A percentile compares a stretch with the other conserved stretches of the same genome.
These are phyloP conservation scores for Millerozyma acaciae DNA, from an alignment of 805 yeast genomes.

Conservation along the genomic window DNA sequence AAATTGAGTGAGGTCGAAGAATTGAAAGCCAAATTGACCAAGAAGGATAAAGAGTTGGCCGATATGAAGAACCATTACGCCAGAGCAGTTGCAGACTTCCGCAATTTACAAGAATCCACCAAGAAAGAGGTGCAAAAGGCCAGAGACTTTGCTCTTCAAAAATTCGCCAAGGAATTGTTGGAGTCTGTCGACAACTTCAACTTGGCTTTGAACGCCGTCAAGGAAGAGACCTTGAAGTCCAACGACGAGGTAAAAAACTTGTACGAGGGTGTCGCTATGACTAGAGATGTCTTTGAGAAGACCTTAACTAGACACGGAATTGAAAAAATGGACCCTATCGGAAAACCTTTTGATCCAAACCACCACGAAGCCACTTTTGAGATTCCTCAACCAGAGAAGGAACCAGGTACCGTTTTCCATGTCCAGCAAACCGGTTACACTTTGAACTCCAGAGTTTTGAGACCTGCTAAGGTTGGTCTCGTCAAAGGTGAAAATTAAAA, in stretches of 20 bases:
- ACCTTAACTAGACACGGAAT: slow-evolving; percentile 80
- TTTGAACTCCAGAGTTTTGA: slow-evolving; percentile 78
- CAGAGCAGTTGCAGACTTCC: slow-evolving; percentile 86
- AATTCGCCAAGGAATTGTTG: slow-evolving; percentile 83
- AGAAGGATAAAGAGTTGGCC: slow-evolving; percentile 69
- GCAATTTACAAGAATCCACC: slow-evolving; percentile 87
- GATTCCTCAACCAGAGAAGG: slow-evolving; percentile 79
- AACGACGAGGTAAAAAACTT: slow-evolving; percentile 67
- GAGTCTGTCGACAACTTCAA: slow-evolving; percentile 90
- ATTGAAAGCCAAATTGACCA: slow-evolving; percentile 50
- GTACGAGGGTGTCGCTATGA: slow-evolving; percentile 88
- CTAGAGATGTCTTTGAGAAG: slow-evolving; percentile 79
- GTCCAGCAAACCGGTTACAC: slow-evolving; percentile 90
- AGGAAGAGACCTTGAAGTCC: slow-evolving; percentile 53
- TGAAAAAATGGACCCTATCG: slow-evolving; percentile 74
- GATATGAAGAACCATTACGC: slow-evolving; percentile 79
- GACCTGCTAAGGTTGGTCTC: slow-evolving; percentile 95
- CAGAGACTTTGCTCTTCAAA: slow-evolving; percentile 85
- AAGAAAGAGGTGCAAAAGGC: slow-evolving; percentile 84
- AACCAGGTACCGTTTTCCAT: slow-evolving; percentile 87
- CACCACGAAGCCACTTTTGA: slow-evolving; percentile 91
- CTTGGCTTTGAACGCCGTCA: slow-evolving; percentile 74
- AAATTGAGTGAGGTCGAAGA: slow-evolving; percentile 23
- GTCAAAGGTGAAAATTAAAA: slow-evolving; percentile 49
- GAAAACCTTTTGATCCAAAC: slow-evolving; percentile 86